These are phyloP conservation scores for Evernia prunastri DNA, from an alignment of 495 filamentous ascomycete genomes.

Conservation along the genomic window DNA sequence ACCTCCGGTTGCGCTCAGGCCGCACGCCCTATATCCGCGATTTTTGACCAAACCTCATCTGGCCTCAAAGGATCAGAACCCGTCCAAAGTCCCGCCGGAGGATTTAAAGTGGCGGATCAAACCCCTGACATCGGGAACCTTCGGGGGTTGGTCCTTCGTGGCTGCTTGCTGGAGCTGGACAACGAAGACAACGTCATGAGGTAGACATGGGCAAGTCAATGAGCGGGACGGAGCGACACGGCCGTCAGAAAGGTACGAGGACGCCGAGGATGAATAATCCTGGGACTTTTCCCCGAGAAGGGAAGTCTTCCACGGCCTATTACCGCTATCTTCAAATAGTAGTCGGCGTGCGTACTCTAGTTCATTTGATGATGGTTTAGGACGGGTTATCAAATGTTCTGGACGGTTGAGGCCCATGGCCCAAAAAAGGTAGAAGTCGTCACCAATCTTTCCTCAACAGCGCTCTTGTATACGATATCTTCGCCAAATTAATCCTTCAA, in stretches of 20 bases:
- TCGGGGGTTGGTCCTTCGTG: not conserved
- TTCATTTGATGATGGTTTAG: too few relatives aligned
- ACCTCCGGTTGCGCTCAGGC: not conserved
- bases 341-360: too few relatives aligned
- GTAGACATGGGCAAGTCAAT: not conserved
- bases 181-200: not conserved
- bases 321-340: too few relatives aligned
- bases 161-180: not conserved
- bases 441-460: too few relatives aligned
- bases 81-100: not conserved
- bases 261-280: not conserved
- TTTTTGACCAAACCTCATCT: not conserved
- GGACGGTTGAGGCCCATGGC: too few relatives aligned
- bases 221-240: not conserved
- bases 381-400: too few relatives aligned
- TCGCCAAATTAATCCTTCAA: too few relatives aligned
- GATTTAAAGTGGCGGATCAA: not conserved
- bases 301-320: not conserved
- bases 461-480: too few relatives aligned
- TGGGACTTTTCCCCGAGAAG: not conserved
- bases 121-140: not conserved
- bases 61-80: not conserved
- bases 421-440: too few relatives aligned
- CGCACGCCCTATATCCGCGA: not conserved
- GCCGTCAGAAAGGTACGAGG: not conserved